Base-by-base conservation (phyloP, 2,329 filamentous ascomycete species). In the Ophiostoma montium region DNA sequence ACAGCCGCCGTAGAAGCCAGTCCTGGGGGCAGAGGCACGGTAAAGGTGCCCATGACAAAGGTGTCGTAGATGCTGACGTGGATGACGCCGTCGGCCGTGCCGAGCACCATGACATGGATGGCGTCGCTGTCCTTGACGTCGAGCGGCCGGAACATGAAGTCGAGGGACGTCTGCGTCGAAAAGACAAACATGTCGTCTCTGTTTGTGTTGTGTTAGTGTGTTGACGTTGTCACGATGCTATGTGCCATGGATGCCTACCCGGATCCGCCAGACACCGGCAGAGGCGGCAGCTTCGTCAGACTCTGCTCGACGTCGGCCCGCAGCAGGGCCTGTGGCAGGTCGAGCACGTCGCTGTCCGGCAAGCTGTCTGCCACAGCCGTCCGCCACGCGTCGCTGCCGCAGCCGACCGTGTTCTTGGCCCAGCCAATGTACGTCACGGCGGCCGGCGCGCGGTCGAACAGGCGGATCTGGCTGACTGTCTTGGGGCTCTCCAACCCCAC, bases 1-100 rank as follows among this genome's bases (percentile, higher is more conserved):
- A 13, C 15, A n/a, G 19, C 38, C n/a, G n/a, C n/a, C n/a, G n/a
- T n/a, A n/a, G n/a, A n/a, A 21, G 13, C 21, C 9, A 5, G 3
- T 16, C 39, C 6, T 16, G 23, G 23, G 1, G 65, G 67, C 2
- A 63, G 61, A 27, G 68, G 72, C 50, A 73, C 71, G 51, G 67
- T 62, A 53, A 88, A 80, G 12, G 66, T 73, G 3, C 87, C 86
- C 51, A 94, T 82, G 52, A 84, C 74, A 57, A 94, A 86, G 6
- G 84, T 89, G 62, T 94, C 84, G 61, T 90, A 90, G 44, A 94
- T 86, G 56, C 80, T 86, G 16, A 94, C 69, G 60, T 90, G 82
- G 12, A 94, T 70, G 16, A 70, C 73, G 9, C 84, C 84, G 54
- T 86, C 75, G 50, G 76, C 74, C 4, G 81, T 84, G 5, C 84